Percentiles rank a stretch among this genome's conserved stretches.
These are phyloP conservation scores for Sporothrix sp. DNA, from an alignment of 2,329 filamentous ascomycete genomes.

Conservation along the genomic window DNA sequence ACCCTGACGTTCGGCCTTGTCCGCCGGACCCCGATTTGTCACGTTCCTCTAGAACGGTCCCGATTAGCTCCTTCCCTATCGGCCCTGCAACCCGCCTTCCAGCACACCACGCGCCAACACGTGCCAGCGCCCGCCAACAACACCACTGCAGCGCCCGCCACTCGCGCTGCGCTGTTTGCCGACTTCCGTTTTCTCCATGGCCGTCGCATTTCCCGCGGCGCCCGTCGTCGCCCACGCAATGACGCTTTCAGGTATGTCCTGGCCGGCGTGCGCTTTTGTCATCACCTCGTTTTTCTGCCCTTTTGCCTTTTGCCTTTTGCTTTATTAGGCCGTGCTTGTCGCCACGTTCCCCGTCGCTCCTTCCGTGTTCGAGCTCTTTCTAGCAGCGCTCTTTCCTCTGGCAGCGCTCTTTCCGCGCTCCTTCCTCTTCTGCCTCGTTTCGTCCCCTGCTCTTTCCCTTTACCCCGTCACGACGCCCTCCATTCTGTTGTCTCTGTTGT, in stretches of 20 bases:
- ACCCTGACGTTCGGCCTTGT: no score
- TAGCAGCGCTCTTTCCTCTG: no score
- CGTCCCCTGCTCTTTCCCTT: no score
- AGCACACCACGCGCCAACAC: neutral
- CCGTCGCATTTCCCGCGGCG: conserved; percentile 22
- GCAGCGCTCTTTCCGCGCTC: no score
- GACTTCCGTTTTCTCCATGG: conserved; percentile 19
- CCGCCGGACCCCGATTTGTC: neutral
- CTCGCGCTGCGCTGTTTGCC: neutral
- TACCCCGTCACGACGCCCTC: neutral
- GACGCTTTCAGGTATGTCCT: conserved; percentile 24
- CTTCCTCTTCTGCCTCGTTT: neutral
- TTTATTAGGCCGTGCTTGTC: neutral
- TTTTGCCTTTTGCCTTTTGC: neutral
- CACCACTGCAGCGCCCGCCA: neutral
- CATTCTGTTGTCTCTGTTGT: neutral
- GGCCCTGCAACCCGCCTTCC: neutral
- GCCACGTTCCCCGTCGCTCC: neutral
- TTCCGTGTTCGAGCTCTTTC: no score
- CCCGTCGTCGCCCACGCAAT: conserved; percentile 23
- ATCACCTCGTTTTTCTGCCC: neutral
- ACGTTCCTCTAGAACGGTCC: conserved; percentile 1
- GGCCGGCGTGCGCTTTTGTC: no score
- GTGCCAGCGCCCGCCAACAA: neutral
- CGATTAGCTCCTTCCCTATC: neutral